Conservation (phyloP, 345 rosid genomes). For the thale cress (Arabidopsis thaliana) region DNA sequence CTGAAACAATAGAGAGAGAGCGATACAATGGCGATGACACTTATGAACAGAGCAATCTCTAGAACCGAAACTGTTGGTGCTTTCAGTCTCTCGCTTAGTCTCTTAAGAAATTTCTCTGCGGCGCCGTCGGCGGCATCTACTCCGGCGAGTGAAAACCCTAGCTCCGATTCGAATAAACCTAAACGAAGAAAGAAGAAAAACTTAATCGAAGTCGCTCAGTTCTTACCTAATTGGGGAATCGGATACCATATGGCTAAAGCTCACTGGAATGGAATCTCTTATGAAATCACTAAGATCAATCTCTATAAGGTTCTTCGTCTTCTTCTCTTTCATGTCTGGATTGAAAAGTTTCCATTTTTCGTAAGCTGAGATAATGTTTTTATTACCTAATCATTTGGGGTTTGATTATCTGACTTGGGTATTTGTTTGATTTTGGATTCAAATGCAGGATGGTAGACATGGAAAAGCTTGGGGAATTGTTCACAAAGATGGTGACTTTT, state of each 20-base stretch:
- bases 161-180: conserved; percentile 50
- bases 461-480: conserved; percentile 98
- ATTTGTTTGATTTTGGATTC: conserved; percentile 39
- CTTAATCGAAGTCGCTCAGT: conserved; percentile 91
- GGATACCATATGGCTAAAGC: conserved; percentile 95
- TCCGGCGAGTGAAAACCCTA: conserved; percentile 43
- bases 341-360: background rate
- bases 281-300: conserved; percentile 92
- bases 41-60: conserved; percentile 48
- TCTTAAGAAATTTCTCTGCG: conserved; percentile 56
- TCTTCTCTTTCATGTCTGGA: background rate
- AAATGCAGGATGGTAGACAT: conserved; percentile 85
- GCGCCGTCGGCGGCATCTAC: conserved; percentile 30
- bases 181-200: conserved; percentile 88
- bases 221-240: conserved; percentile 91
- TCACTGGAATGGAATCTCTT: conserved; percentile 88
- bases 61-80: conserved; percentile 38
- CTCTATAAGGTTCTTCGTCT: conserved; percentile 74
- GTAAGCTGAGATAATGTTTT: background rate
- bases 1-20: conserved; percentile 10
- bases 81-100: conserved; percentile 53
- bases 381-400: background rate
- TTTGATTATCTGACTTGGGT: conserved; percentile 21
- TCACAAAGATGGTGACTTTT: conserved; percentile 84
- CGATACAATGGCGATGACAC: conserved; percentile 51